Evolutionary conservation across 192 early-diverging fungal species (phyloP).

Genomic region (Coemansia sp.): DNA sequence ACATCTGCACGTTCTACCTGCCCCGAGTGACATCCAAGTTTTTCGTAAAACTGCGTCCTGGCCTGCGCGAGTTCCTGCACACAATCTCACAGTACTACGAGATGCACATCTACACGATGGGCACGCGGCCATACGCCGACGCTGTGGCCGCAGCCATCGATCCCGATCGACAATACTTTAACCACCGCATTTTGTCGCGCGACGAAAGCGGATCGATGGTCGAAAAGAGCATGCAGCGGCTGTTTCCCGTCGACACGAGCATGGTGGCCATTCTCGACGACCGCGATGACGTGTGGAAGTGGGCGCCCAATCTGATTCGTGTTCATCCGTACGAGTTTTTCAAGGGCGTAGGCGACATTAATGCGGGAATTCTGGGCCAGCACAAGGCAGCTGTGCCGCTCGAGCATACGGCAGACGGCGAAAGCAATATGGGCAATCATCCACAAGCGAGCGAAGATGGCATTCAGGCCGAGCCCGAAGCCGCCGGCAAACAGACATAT

Average conservation of each 20-base stretch:
- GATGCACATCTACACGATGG: conserved; percentile 99
- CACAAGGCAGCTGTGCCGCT: conserved; percentile 6
- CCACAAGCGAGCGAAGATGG: conserved; percentile 23
- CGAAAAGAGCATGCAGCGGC: conserved; percentile 74
- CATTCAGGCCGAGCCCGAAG: conserved; percentile 23
- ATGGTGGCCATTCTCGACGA: conserved; percentile 98
- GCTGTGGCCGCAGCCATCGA: conserved; percentile 86
- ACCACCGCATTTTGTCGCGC: conserved; percentile 85
- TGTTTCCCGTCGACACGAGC: conserved; percentile 92
- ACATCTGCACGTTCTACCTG: conserved; percentile 76
- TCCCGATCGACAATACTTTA: conserved; percentile 74
- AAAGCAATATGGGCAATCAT: conserved; percentile 9
- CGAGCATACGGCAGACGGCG: conserved; percentile 1
- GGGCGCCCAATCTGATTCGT: conserved; percentile 84
- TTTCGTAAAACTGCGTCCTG: conserved; percentile 88
- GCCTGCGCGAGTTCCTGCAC: conserved; percentile 74
- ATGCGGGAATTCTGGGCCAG: conserved; percentile 54
- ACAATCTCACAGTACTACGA: conserved; percentile 74
- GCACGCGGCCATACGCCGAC: conserved; percentile 88
- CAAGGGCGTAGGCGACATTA: conserved; percentile 93
- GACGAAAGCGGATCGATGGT: conserved; percentile 87
- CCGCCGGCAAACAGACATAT: not conserved
- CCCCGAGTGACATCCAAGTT: conserved; percentile 64
- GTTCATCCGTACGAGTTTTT: conserved; percentile 94
- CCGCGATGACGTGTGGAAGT: conserved; percentile 91